Evolutionary conservation across 2,329 filamentous ascomycete genomes (phyloP).

Genomic region (Colletotrichum incanum): DNA sequence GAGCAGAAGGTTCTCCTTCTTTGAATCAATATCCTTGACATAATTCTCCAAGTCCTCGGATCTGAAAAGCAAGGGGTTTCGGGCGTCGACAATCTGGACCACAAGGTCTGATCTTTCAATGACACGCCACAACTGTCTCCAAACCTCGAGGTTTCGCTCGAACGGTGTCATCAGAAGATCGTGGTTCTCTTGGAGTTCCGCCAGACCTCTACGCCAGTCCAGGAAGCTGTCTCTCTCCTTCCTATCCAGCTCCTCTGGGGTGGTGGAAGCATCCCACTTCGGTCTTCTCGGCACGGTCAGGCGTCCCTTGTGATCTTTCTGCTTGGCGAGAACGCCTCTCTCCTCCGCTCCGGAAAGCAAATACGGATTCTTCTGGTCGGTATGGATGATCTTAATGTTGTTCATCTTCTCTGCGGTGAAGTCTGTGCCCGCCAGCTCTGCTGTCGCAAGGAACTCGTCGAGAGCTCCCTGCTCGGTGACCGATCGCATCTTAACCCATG

Average conservation of each 20-base stretch:
- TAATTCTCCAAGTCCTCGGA: conserved; percentile 95
- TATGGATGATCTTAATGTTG: conserved; percentile 98
- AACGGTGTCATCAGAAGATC: conserved; percentile 98
- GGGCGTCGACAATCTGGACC: conserved; percentile 97
- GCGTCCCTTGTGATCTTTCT: conserved; percentile 82
- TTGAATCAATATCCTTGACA: conserved; percentile 90
- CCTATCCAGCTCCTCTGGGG: conserved; percentile 83
- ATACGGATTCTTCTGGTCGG: conserved; percentile 96
- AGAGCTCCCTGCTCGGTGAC: conserved; percentile 97
- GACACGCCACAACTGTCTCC: conserved; percentile 97
- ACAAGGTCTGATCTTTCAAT: conserved; percentile 96
- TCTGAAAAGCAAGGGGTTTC: conserved; percentile 94
- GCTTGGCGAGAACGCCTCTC: conserved; percentile 82
- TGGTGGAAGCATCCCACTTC: conserved; percentile 89
- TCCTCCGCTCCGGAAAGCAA: conserved; percentile 90
- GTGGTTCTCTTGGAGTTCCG: conserved; percentile 93
- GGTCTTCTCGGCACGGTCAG: conserved; percentile 93
- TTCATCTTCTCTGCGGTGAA: conserved; percentile 99
- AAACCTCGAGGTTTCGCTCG: conserved; percentile 96
- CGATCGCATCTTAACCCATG: conserved; percentile 99
- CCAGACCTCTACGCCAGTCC: conserved; percentile 90
- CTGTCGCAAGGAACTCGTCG: conserved; percentile 96
- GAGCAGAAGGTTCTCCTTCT: conserved; percentile 91
- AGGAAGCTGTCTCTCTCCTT: conserved; percentile 86
- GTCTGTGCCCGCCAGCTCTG: conserved; percentile 96